Conservation (phyloP, 164 flowering plant species). For the Amborella trichopoda region DNA sequence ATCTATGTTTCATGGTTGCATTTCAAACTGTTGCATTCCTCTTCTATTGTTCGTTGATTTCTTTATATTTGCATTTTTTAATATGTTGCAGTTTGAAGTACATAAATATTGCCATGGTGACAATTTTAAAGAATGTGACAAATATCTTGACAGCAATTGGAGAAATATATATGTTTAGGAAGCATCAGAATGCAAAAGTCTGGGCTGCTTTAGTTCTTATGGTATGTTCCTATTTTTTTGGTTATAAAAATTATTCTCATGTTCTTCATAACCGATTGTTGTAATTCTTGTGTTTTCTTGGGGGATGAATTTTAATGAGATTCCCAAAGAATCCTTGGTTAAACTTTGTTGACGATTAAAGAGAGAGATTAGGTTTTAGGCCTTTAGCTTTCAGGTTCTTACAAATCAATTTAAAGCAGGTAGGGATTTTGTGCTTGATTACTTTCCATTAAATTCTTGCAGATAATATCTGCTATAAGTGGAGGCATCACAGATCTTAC, state of each 20-base stretch:
- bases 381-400: too few species aligned
- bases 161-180: conserved; percentile 55
- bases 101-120: conserved; percentile 85
- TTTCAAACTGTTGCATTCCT: neutral
- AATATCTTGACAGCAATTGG: conserved; percentile 73
- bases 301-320: too few species aligned
- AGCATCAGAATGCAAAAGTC: conserved; percentile 61
- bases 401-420: too few species aligned
- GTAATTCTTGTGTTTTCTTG: too few species aligned
- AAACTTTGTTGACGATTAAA: too few species aligned
- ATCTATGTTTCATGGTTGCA: too few species aligned
- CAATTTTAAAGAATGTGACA: conserved; percentile 77
- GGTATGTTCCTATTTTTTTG: conserved; percentile 23
- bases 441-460: conserved; percentile 9
- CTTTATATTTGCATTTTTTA: neutral
- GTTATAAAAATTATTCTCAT: too few species aligned
- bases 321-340: too few species aligned
- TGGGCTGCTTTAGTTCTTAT: conserved; percentile 80
- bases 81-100: conserved; percentile 55
- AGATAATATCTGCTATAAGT: conserved; percentile 70
- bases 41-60: neutral
- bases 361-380: too few species aligned
- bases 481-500: conserved; percentile 77
- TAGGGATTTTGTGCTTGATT: too few species aligned
- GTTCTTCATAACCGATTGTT: too few species aligned